phyloP scores from a whole-genome alignment of 1,139 yeast genomes.

The Scheffersomyces segobiensis region DNA sequence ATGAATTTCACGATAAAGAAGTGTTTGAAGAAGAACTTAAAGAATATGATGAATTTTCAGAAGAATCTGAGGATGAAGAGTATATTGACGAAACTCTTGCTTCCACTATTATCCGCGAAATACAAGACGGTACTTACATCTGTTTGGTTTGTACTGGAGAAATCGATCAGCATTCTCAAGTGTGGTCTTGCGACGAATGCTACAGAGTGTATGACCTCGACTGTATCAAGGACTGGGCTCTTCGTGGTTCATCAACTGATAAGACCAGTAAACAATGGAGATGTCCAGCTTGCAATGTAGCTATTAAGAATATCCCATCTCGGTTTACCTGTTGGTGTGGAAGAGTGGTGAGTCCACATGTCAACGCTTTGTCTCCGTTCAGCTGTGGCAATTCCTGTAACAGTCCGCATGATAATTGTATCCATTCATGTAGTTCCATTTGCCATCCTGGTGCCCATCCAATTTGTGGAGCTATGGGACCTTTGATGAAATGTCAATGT shows the following conservation, averaged over 20 bases:
- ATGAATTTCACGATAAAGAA: neutral
- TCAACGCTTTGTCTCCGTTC: slow-evolving; percentile 68
- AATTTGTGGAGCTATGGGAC: slow-evolving; percentile 76
- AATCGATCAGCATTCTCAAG: slow-evolving; percentile 60
- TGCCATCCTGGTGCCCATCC: slow-evolving; percentile 95
- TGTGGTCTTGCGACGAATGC: slow-evolving; percentile 77
- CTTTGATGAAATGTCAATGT: slow-evolving; percentile 69
- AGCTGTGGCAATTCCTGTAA: slow-evolving; percentile 88
- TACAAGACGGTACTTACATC: slow-evolving; percentile 65
- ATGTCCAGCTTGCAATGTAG: slow-evolving; percentile 82
- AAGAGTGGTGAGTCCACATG: slow-evolving; percentile 64
- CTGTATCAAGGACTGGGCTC: slow-evolving; percentile 83
- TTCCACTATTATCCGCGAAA: slow-evolving; percentile 49
- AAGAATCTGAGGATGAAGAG: slow-evolving; percentile 9
- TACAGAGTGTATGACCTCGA: slow-evolving; percentile 78
- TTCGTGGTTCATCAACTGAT: slow-evolving; percentile 67
- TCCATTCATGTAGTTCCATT: slow-evolving; percentile 70
- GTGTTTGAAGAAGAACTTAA: neutral
- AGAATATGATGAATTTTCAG: neutral
- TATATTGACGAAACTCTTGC: slow-evolving; percentile 38
- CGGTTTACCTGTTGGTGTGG: slow-evolving; percentile 91
- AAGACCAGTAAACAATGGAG: slow-evolving; percentile 61
- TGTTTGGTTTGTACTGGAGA: slow-evolving; percentile 87
- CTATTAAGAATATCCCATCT: slow-evolving; percentile 53
- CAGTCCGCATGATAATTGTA: slow-evolving; percentile 54